A percentile compares a stretch with the other conserved stretches of the same genome.
These are phyloP conservation scores for Pilasporangium apinafurcum DNA, from an alignment of 352 stramenopile genomes.

Conservation along the genomic window DNA sequence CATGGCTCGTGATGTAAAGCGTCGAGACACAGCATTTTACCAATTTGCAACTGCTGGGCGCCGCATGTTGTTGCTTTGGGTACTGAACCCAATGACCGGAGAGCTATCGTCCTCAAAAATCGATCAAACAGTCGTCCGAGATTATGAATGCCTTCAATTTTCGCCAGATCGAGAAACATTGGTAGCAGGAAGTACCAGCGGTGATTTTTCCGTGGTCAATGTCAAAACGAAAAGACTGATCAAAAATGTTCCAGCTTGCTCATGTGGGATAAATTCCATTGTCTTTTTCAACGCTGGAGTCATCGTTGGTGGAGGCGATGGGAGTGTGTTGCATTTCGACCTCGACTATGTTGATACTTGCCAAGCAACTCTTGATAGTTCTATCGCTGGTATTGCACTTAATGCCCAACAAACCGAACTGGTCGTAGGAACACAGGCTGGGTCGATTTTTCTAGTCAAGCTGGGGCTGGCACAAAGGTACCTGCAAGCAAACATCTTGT, in stretches of 20 bases:
- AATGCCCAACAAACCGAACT: constrained; percentile 54
- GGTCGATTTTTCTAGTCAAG: constrained; percentile 68
- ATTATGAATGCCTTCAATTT: constrained; percentile 85
- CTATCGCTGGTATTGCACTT: constrained; percentile 46
- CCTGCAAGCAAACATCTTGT: constrained; percentile 33
- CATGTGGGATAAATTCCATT: constrained; percentile 70
- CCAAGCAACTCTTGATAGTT: constrained; percentile 59
- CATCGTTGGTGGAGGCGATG: constrained; percentile 83
- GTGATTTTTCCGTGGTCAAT: constrained; percentile 79
- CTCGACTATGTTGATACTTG: constrained; percentile 66
- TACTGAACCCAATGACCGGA: constrained; percentile 79
- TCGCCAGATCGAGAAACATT: constrained; percentile 75
- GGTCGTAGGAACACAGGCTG: constrained; percentile 70
- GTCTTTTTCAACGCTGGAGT: constrained; percentile 32
- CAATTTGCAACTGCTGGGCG: constrained; percentile 83
- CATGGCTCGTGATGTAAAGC: constrained; percentile 88
- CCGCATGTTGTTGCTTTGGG: constrained; percentile 78
- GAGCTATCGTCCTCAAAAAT: constrained; percentile 68
- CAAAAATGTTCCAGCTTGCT: constrained; percentile 72
- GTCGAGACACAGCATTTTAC: constrained; percentile 81
- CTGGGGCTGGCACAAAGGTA: constrained; percentile 12
- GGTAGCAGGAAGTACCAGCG: constrained; percentile 80
- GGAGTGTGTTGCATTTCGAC: constrained; percentile 78
- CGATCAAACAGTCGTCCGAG: constrained; percentile 64
- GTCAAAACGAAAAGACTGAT: constrained; percentile 68